phyloP scores from a whole-genome alignment of 768 basidiomycete species.

The Hygrophorus pudorinus region DNA sequence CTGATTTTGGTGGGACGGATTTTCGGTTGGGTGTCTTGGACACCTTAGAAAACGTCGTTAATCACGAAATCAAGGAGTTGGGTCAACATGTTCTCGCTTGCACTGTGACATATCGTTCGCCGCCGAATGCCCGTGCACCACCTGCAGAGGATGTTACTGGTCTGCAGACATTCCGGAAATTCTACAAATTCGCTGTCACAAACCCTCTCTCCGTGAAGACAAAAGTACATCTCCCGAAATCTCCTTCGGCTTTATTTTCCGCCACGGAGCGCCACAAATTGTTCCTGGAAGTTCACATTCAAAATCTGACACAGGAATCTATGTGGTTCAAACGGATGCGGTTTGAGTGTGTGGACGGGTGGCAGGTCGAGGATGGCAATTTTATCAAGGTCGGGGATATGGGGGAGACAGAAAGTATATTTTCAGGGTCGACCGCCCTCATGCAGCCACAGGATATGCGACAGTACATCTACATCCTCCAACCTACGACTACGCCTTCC shows the following conservation, averaged over 20 bases:
- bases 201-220: constrained; percentile 94
- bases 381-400: constrained; percentile 19
- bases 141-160: constrained; percentile 42
- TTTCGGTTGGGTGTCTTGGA: constrained; percentile 42
- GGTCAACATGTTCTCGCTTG: constrained; percentile 87
- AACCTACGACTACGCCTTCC: constrained; percentile 33
- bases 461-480: constrained; percentile 82
- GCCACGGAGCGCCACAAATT: constrained; percentile 64
- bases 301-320: constrained; percentile 71
- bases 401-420: constrained; percentile 28
- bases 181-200: constrained; percentile 88
- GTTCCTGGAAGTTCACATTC: constrained; percentile 88
- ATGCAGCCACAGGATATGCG: constrained; percentile 80
- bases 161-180: constrained; percentile 74
- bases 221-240: constrained; percentile 72
- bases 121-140: constrained; percentile 44
- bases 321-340: constrained; percentile 76
- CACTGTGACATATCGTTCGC: constrained; percentile 73
- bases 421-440: constrained; percentile 53
- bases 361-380: constrained; percentile 52
- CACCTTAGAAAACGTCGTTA: constrained; percentile 56
- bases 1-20: constrained; percentile 51
- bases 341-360: constrained; percentile 63
- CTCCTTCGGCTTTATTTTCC: constrained; percentile 62
- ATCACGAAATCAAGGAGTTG: constrained; percentile 89